Conservation (phyloP, 257 asterid species). For the Capsicum rhomboideum region DNA sequence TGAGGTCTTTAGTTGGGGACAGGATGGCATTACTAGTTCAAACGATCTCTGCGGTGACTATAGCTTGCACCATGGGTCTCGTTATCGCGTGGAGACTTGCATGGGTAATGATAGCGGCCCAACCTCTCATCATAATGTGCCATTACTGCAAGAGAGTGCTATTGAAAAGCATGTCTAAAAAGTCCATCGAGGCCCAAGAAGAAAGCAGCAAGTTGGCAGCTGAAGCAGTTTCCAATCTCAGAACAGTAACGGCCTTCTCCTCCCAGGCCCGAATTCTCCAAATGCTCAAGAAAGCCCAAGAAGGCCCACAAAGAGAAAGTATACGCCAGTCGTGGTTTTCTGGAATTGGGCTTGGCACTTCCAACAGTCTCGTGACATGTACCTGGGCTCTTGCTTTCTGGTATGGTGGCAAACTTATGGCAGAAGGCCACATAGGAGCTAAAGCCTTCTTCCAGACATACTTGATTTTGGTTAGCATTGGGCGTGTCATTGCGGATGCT, state of each 20-base stretch:
- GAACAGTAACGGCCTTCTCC: conserved; percentile 68
- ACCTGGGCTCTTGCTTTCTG: conserved; percentile 76
- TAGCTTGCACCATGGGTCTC: conserved; percentile 79
- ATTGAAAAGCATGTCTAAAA: conserved; percentile 61
- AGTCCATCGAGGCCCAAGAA: conserved; percentile 61
- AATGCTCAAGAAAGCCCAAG: conserved; percentile 68
- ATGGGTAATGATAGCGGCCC: conserved; percentile 72
- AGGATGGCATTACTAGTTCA: conserved; percentile 69
- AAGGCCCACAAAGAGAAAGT: conserved; percentile 58
- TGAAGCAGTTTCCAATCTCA: conserved; percentile 81
- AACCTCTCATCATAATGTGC: conserved; percentile 62
- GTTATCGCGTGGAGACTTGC: conserved; percentile 82
- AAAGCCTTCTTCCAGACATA: conserved; percentile 63
- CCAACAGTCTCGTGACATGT: conserved; percentile 65
- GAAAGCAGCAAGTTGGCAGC: conserved; percentile 86
- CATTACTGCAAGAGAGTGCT: conserved; percentile 57
- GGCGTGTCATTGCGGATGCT: conserved; percentile 82
- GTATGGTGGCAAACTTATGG: conserved; percentile 78
- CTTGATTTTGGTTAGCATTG: conserved; percentile 79
- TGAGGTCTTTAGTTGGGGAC: conserved; percentile 85
- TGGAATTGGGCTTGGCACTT: conserved; percentile 71
- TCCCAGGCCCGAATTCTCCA: conserved; percentile 64
- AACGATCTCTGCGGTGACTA: conserved; percentile 56
- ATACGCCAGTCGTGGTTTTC: conserved; percentile 86
- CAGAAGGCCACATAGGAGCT: conserved; percentile 44